Base-by-base conservation (phyloP, 2,329 filamentous ascomycete genomes). In the Pyrenochaeta sp. region DNA sequence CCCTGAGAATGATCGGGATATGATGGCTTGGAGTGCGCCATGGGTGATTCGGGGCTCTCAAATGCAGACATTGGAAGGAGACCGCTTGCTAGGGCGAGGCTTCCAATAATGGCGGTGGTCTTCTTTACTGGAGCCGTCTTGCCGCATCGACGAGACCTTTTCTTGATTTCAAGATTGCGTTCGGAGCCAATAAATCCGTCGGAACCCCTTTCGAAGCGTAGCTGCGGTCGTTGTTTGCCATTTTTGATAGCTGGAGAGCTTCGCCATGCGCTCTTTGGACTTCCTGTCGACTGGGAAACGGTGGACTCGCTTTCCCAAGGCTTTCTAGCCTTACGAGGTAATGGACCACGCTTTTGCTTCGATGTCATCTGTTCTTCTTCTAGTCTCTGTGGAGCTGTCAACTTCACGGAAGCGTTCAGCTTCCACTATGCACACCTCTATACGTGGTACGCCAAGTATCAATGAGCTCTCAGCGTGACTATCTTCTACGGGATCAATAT, bases 401-500 rank as follows among this genome's bases (percentile, higher is more conserved):
- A 37, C 27, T 52, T 22, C 47, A 30, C 27, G 5, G 51, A n/a
- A 6, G 6, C 39, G 12, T 24, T 43, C 9, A 25, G 22, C 22
- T 22, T 43, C 7, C 22, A 7, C 6, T 12, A 24, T 10, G 15
- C 40, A 12, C 15, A 43, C 40, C 22, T 5, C 3, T 19, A 10
- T 13, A 19, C 12, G 12, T 34, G 50, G 32, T 32, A 22, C n/a
- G 5, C 39, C 22, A 34, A 12, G 15, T 27, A 27, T 15, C 12
- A 25, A 25, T 24, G 28, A 42, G 6, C 10, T 37, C 5, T 8
- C 8, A 3, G 39, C 32, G 10, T 73, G 66, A 28, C 45, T 68
- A n/a, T 75, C 68, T 40, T 73, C 60, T 47, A 74, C 73, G 2
- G 73, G 65, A 50, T 75, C 73, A 24, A 40, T 36, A 2, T 61